These are phyloP conservation scores for Tuber melanosporum DNA, from an alignment of 495 filamentous ascomycete species.

Conservation along the genomic window DNA sequence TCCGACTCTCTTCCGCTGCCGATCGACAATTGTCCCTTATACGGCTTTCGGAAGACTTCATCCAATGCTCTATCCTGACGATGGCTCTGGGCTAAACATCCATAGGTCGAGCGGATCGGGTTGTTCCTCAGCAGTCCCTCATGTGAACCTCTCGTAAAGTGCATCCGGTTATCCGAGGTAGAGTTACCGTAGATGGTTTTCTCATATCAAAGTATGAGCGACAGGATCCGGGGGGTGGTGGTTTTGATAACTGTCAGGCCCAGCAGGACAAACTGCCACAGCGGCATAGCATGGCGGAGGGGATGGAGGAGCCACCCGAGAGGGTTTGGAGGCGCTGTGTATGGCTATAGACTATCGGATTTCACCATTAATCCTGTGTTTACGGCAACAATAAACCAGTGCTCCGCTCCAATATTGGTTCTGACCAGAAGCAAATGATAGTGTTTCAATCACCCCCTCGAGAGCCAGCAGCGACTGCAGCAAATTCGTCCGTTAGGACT, in stretches of 20 bases:
- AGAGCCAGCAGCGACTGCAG: too few species aligned
- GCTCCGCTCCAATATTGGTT: too few species aligned
- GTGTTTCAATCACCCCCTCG: too few species aligned
- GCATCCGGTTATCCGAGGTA: conserved; percentile 69
- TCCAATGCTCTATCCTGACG: conserved; percentile 79
- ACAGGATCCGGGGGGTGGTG: conserved; percentile 79
- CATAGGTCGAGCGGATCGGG: not conserved
- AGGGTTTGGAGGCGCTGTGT: too few species aligned
- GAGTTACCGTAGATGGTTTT: conserved; percentile 60
- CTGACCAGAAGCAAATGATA: too few species aligned
- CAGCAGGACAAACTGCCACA: conserved; percentile 52
- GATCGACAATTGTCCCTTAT: conserved; percentile 41
- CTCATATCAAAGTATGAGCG: conserved; percentile 80
- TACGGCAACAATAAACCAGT: too few species aligned
- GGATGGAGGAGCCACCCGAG: too few species aligned
- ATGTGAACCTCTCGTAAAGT: conserved; percentile 43
- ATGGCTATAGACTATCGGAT: too few species aligned
- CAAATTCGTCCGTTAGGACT: too few species aligned
- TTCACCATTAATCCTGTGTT: too few species aligned
- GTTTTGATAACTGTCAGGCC: conserved; percentile 82
- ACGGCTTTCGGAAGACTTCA: conserved; percentile 72
- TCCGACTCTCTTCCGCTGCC: conserved; percentile 45
- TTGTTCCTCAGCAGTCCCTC: not conserved
- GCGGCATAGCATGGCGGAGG: too few species aligned
- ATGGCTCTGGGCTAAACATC: conserved; percentile 20